Evolutionary conservation across 2,329 filamentous ascomycete genomes (phyloP).

Genomic region (Cercospora berteroae): DNA sequence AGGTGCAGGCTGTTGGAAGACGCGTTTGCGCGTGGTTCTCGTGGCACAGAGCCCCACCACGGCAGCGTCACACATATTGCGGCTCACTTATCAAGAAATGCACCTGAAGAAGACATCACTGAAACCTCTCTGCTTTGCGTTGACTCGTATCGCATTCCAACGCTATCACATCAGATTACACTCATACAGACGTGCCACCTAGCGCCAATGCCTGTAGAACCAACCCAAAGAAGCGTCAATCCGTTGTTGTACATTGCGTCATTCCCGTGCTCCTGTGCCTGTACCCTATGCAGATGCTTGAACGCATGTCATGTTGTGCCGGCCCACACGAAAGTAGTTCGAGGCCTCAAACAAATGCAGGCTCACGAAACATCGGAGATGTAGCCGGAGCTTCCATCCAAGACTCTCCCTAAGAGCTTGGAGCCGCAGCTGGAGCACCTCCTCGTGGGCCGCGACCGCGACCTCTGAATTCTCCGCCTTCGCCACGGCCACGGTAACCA

Average conservation of each 20-base stretch:
- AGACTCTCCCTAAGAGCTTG: slow-evolving; percentile 24
- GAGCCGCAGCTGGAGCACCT: slow-evolving; percentile 21
- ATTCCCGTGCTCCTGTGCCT: slow-evolving; percentile 11
- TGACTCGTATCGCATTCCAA: slow-evolving; percentile 4
- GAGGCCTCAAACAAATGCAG: background rate
- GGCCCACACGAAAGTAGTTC: background rate
- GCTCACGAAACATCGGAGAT: background rate
- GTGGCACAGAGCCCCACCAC: background rate
- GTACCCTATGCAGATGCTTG: slow-evolving; percentile 14
- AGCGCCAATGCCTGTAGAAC: slow-evolving; percentile 13
- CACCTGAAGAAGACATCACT: background rate
- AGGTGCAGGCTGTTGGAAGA: background rate
- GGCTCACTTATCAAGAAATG: no score
- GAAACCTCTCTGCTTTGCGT: background rate
- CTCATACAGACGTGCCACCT: slow-evolving; percentile 14
- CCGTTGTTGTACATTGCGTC: slow-evolving; percentile 13
- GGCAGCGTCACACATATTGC: no score
- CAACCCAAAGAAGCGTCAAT: slow-evolving; percentile 11
- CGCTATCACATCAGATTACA: slow-evolving; percentile 14
- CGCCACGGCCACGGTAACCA: slow-evolving; percentile 46
- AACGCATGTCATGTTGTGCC: slow-evolving; percentile 8
- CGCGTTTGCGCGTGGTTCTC: background rate
- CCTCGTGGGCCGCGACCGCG: slow-evolving; percentile 29
- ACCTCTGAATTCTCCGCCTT: slow-evolving; percentile 27
- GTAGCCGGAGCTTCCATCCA: background rate